Conservation (phyloP, 331 rosid species). For the Rhamnella rubrinervis region DNA sequence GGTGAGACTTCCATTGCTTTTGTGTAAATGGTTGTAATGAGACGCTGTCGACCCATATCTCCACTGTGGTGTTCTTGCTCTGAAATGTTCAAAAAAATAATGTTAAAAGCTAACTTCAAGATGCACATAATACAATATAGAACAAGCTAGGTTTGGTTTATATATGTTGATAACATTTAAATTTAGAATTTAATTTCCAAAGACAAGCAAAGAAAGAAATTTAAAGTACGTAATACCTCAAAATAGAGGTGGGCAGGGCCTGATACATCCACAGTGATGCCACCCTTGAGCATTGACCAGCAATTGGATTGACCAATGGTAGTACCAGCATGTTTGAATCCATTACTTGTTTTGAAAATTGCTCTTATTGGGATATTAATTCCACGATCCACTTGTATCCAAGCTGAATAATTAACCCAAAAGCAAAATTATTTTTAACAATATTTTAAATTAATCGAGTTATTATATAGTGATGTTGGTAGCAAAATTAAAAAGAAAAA, state of each 20-base stretch:
- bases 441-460: too few relatives aligned
- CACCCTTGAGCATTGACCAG: conserved; percentile 85
- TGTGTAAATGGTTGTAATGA: conserved; percentile 61
- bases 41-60: conserved; percentile 46
- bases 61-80: conserved; percentile 42
- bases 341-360: conserved; percentile 35
- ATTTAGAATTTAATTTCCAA: background rate
- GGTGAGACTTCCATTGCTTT: conserved; percentile 56
- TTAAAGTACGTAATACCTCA: conserved; percentile 35
- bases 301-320: conserved; percentile 48
- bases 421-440: background rate
- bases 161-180: background rate
- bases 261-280: conserved; percentile 43
- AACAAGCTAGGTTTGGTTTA: background rate
- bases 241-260: conserved; percentile 55
- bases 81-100: conserved; percentile 13
- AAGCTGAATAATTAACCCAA: conserved; percentile 38
- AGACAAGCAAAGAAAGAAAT: background rate
- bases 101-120: background rate
- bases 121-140: background rate
- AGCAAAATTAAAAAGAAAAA: background rate
- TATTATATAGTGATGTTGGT: background rate
- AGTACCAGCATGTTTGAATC: conserved; percentile 39
- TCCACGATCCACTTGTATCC: conserved; percentile 54
- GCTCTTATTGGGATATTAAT: conserved; percentile 34